These are phyloP conservation scores for Delphinella strobiligena DNA, from an alignment of 2,329 filamentous ascomycete species.

Conservation along the genomic window DNA sequence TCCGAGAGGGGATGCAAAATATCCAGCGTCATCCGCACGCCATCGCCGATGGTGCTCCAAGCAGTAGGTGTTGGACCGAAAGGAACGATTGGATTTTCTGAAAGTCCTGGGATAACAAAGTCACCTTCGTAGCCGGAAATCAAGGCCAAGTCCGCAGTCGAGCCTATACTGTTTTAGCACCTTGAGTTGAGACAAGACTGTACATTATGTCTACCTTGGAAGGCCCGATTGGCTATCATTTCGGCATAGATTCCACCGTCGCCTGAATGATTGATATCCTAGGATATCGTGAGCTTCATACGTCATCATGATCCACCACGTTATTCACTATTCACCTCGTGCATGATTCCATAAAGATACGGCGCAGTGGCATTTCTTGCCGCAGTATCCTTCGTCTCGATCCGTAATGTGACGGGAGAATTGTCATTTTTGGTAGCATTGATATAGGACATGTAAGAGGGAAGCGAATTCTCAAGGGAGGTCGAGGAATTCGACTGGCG, in stretches of 20 bases:
- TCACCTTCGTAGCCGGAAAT: constrained; percentile 14
- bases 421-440: constrained; percentile 11
- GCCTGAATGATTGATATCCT: constrained; percentile 43
- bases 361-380: constrained; percentile 11
- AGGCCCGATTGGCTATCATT: constrained; percentile 57
- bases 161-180: constrained; percentile 10
- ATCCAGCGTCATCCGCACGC: constrained; percentile 24
- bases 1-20: constrained; percentile 31
- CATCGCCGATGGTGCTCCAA: constrained; percentile 23
- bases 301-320: neutral
- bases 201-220: constrained; percentile 36
- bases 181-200: neutral
- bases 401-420: constrained; percentile 8
- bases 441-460: constrained; percentile 10
- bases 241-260: constrained; percentile 65
- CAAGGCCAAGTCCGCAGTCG: constrained; percentile 11
- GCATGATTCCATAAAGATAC: constrained; percentile 11
- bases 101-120: constrained; percentile 11
- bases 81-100: constrained; percentile 20
- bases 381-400: constrained; percentile 7
- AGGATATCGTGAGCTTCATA: neutral
- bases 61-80: constrained; percentile 16
- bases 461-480: constrained; percentile 3
- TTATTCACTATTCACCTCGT: constrained; percentile 5
- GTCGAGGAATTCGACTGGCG: constrained; percentile 3